A percentile compares a stretch with the other conserved stretches of the same genome.
Conservation (phyloP, 495 filamentous ascomycete genomes). For the Cercophora sp. region DNA sequence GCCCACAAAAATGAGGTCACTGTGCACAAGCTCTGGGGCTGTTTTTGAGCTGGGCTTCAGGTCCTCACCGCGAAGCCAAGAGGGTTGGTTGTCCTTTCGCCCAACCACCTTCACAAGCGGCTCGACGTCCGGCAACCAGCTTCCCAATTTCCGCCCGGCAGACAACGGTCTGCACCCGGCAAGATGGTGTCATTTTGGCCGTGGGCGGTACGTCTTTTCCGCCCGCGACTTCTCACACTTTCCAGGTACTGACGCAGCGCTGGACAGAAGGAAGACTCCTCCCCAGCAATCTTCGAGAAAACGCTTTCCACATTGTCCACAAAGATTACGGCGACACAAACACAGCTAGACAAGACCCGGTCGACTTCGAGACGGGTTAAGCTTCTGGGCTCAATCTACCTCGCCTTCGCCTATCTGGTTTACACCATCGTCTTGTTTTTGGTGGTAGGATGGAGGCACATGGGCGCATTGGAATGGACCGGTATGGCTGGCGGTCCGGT, state of each 20-base stretch:
- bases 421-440: slow-evolving; percentile 74
- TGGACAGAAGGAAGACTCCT: slow-evolving; percentile 69
- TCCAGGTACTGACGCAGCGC: neutral
- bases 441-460: slow-evolving; percentile 80
- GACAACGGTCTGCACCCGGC: no score
- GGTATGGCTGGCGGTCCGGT: slow-evolving; percentile 76
- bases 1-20: slow-evolving; percentile 20
- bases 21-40: slow-evolving; percentile 6
- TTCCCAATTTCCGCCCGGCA: no score
- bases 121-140: no score
- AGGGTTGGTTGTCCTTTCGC: no score
- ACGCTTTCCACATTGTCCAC: slow-evolving; percentile 71
- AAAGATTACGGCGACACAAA: slow-evolving; percentile 70
- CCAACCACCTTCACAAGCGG: no score
- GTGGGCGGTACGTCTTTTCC: slow-evolving; percentile 39
- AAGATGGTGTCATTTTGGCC: slow-evolving; percentile 88
- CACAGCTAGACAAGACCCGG: slow-evolving; percentile 67
- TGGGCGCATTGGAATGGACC: slow-evolving; percentile 69
- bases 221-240: neutral
- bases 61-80: no score
- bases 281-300: slow-evolving; percentile 90
- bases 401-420: slow-evolving; percentile 83
- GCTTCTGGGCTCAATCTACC: slow-evolving; percentile 84
- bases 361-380: slow-evolving; percentile 72
- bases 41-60: no score